Conservation (phyloP, 257 asterid species). For the Orobanche coerulescens region DNA sequence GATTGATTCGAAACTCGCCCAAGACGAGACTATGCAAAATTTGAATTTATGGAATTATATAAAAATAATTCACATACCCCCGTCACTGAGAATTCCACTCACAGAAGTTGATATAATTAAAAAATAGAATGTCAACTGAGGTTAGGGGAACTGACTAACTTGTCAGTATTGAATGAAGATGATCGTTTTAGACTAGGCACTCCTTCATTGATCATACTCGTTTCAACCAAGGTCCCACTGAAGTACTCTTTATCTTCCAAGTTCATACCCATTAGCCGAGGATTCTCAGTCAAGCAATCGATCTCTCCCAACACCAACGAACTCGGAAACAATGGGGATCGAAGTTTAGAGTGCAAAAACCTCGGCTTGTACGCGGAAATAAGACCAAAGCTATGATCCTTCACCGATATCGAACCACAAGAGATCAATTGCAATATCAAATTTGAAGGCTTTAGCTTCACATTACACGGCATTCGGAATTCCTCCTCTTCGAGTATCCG, state of each 20-base stretch:
- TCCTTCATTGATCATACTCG: slow-evolving; percentile 58
- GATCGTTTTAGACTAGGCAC: slow-evolving; percentile 61
- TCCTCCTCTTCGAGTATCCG: slow-evolving; percentile 71
- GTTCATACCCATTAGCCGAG: slow-evolving; percentile 50
- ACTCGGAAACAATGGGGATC: slow-evolving; percentile 71
- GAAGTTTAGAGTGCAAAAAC: slow-evolving; percentile 65
- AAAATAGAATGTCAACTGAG: neutral
- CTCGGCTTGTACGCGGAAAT: slow-evolving; percentile 79
- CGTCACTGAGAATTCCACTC: no score
- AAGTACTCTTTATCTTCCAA: slow-evolving; percentile 88
- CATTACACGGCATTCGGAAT: slow-evolving; percentile 37
- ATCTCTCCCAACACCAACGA: slow-evolving; percentile 70
- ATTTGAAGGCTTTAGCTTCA: slow-evolving; percentile 74
- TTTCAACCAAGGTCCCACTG: slow-evolving; percentile 86
- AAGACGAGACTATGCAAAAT: no score
- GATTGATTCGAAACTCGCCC: no score
- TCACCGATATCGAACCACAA: slow-evolving; percentile 86
- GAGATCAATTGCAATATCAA: slow-evolving; percentile 86
- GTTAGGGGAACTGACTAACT: slow-evolving; percentile 34
- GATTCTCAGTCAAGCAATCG: slow-evolving; percentile 62
- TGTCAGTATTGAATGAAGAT: slow-evolving; percentile 73
- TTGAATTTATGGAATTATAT: no score
- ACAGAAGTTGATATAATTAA: neutral
- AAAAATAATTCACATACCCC: no score
- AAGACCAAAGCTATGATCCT: slow-evolving; percentile 78